Conservation (phyloP, 2,329 filamentous ascomycete genomes). For the Fusarium buharicum region DNA sequence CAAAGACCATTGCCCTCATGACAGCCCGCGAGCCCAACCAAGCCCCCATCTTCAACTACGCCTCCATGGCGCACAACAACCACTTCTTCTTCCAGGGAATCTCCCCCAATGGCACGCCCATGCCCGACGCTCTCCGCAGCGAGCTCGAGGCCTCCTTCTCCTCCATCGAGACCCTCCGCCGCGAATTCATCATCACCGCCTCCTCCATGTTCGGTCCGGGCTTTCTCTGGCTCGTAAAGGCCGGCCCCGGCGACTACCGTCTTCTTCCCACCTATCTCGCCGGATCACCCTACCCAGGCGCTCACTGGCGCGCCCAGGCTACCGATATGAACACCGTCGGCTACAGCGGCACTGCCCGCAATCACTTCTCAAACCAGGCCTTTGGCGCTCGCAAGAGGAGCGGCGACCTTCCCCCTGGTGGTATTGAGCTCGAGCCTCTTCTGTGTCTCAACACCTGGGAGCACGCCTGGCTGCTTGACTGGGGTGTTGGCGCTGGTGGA, state of each 20-base stretch:
- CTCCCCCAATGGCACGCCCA: slow-evolving; percentile 57
- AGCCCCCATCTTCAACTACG: slow-evolving; percentile 91
- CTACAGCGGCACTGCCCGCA: slow-evolving; percentile 50
- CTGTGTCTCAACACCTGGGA: slow-evolving; percentile 97
- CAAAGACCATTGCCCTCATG: slow-evolving; percentile 76
- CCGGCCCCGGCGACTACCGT: slow-evolving; percentile 62
- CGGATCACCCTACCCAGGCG: slow-evolving; percentile 85
- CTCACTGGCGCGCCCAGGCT: slow-evolving; percentile 79
- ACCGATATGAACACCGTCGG: slow-evolving; percentile 76
- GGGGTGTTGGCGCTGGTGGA: slow-evolving; percentile 67
- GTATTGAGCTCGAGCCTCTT: slow-evolving; percentile 76
- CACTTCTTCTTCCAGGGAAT: slow-evolving; percentile 78
- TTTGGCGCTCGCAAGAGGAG: slow-evolving; percentile 45
- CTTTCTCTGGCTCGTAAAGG: slow-evolving; percentile 92
- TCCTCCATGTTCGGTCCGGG: slow-evolving; percentile 95
- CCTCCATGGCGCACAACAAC: slow-evolving; percentile 95
- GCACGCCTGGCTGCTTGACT: slow-evolving; percentile 90
- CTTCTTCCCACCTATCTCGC: slow-evolving; percentile 92
- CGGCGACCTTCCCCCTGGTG: slow-evolving; percentile 67
- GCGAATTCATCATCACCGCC: slow-evolving; percentile 83
- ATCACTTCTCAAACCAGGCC: slow-evolving; percentile 55
- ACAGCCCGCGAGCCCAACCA: slow-evolving; percentile 81
- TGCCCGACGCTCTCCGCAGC: slow-evolving; percentile 65
- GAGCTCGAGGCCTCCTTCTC: slow-evolving; percentile 79
- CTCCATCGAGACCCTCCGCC: slow-evolving; percentile 82